Percentiles rank a stretch among this genome's conserved stretches.
phyloP scores from a whole-genome alignment of 371 early-diverging fungal genomes.

The Batkoa obscura region DNA sequence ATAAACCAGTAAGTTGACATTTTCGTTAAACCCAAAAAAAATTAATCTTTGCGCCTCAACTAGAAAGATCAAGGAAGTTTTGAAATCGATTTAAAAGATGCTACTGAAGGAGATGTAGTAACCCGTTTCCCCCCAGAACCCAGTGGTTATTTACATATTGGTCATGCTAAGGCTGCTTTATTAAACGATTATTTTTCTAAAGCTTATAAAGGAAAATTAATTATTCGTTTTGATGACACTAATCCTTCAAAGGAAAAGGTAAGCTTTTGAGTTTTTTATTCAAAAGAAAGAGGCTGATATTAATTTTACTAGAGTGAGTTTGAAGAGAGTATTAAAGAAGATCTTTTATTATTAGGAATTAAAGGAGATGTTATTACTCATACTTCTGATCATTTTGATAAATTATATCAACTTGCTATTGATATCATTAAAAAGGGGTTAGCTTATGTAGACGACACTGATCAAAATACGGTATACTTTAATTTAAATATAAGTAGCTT shows the following conservation, averaged over 20 bases:
- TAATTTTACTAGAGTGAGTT: slow-evolving; percentile 39
- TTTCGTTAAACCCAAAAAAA: no score
- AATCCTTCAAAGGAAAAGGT: slow-evolving; percentile 96
- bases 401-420: slow-evolving; percentile 68
- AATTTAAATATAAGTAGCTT: not conserved
- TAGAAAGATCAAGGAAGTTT: slow-evolving; percentile 82
- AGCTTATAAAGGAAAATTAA: slow-evolving; percentile 78
- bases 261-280: slow-evolving; percentile 11
- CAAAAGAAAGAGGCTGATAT: not conserved
- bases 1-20: no score
- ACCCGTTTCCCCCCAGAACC: slow-evolving; percentile 99
- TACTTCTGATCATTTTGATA: slow-evolving; percentile 94
- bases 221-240: slow-evolving; percentile 99
- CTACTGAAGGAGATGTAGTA: slow-evolving; percentile 71
- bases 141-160: slow-evolving; percentile 95
- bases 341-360: slow-evolving; percentile 74
- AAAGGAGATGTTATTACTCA: slow-evolving; percentile 59
- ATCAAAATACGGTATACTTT: slow-evolving; percentile 37
- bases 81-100: slow-evolving; percentile 70
- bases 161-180: slow-evolving; percentile 98
- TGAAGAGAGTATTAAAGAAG: slow-evolving; percentile 87
- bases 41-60: no score
- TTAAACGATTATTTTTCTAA: slow-evolving; percentile 96
- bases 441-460: slow-evolving; percentile 97
- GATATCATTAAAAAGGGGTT: slow-evolving; percentile 79